phyloP scores from a whole-genome alignment of 1,139 yeast genomes.

The Scheffersomyces quercinus region DNA sequence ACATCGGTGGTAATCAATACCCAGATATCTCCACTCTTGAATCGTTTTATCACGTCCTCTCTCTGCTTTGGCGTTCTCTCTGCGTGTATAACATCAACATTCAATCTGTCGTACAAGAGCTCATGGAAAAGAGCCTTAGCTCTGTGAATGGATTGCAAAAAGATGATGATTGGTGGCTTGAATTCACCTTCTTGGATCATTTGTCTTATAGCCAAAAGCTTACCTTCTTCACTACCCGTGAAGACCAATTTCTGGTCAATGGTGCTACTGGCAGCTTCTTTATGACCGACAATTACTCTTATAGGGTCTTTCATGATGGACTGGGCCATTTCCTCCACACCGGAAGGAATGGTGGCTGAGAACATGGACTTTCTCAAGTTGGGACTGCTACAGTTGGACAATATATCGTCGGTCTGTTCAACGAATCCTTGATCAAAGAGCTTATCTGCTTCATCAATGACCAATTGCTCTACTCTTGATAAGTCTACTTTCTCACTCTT shows the following conservation, averaged over 20 bases:
- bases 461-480: conserved; percentile 64
- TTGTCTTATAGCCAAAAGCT: conserved; percentile 86
- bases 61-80: conserved; percentile 91
- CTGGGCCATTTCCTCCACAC: conserved; percentile 86
- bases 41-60: conserved; percentile 79
- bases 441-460: conserved; percentile 96
- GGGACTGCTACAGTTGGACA: conserved; percentile 62
- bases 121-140: conserved; percentile 96
- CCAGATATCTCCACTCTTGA: conserved; percentile 91
- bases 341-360: conserved; percentile 94
- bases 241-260: conserved; percentile 84
- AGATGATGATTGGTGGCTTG: conserved; percentile 90
- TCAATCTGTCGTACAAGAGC: conserved; percentile 81
- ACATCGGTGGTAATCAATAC: conserved; percentile 96
- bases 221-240: conserved; percentile 95
- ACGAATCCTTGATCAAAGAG: conserved; percentile 88
- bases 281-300: conserved; percentile 87
- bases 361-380: conserved; percentile 72
- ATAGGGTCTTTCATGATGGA: conserved; percentile 83
- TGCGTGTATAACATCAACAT: conserved; percentile 95
- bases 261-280: conserved; percentile 84
- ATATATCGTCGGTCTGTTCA: conserved; percentile 85
- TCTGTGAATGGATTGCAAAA: conserved; percentile 87
- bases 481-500: conserved; percentile 61
- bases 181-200: conserved; percentile 82